Base-by-base conservation (phyloP, 768 basidiomycete genomes). In the Boletus reticuloceps region DNA sequence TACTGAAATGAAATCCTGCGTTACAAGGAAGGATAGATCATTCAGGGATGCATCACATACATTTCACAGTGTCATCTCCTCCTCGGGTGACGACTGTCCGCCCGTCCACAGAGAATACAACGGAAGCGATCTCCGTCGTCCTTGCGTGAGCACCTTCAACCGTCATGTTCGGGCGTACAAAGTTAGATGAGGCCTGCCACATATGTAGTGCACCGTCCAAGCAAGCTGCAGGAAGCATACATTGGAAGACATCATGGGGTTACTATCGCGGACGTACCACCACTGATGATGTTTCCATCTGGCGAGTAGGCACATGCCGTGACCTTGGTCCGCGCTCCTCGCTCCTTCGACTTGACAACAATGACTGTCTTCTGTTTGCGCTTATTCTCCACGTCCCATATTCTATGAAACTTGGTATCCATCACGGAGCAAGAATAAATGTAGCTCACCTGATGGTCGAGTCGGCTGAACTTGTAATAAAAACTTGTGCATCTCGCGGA, bases 311-410 rank as follows among this genome's bases (percentile, higher is more conserved):
- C 82, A 67, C 94, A 96, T 11, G 86, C 69, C 4, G 88, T 89
- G 7, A 99, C 87, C 70, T 94, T 94, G 6, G 97, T 98, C 60
- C 95, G 82, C 16, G 92, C 88, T 32, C 97, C 97, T 54, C 95
- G 79, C 61, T 98, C 94, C 68, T 95, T 98, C 10, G 91, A 94
- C 74, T 95, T 96, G 64, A 96, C 93, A 16, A 98, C 94, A 63
- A 99, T 96, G 41, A 97, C 94, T 0, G 86, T 82, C 75, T 94
- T 98, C 66, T 97, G 94, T 72, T 98, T 97, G 48, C 92, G 84
- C 69, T 86, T 91, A 65, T 94, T 86, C 68, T 93, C 89, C 34
- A 86, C 82, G 63, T 98, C 90, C 97, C 97, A 99, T 72, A 99
- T 89, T 56, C 94, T 95, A 56, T 19, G 39, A 52, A 29, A 20